Evolutionary conservation across 352 stramenopile species (phyloP), one percentile per base, ranked within the genome.

Genomic region (Phytophthora agathidicida): DNA sequence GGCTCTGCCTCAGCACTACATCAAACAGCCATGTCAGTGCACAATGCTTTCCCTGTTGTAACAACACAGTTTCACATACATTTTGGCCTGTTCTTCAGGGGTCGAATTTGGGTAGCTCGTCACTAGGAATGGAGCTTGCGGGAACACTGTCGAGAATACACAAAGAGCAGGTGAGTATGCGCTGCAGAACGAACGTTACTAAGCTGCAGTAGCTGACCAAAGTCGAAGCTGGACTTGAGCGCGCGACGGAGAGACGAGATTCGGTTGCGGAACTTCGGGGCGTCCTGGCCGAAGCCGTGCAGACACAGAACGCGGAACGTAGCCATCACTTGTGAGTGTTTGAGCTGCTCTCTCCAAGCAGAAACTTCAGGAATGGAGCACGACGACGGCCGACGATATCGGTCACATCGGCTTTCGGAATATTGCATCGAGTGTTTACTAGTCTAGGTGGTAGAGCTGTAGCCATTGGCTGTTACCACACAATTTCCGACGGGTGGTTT

Each of bases 231-330:
- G 27, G 69, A 88, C 61, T 94, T 93, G 59, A 93, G 81, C 11
- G 77, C 68, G 7, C 86, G 77, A 7, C 81, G 73, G 38, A 87
- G 86, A 1, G 80, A 80, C 7, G 83, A 80, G 31, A 95, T 93
- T 50, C 84, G 77, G 14, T 71, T 77, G 30, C 82, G 80, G 39
- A 95, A 70, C 43, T 83, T 90, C 26, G 75, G 64, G 17, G 74
- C 79, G 48, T 87, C 89, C 60, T 95, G 86, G 44, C 80, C 79
- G 45, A 92, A 91, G 38, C 86, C 86, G 50, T 95, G 86, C 11
- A 95, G 69, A 65, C 86, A 95, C 19, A 95, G 64, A 19, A 95
- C 73, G 33, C 82, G 84, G 30, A 85, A 74, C 49, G 83, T 92
- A 51, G 32, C 51, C 42, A 73, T 74, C 16, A 45, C 44, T 41